phyloP scores from a whole-genome alignment of 176 grass and related monocot genomes.

The Phoenix roebelenii region DNA sequence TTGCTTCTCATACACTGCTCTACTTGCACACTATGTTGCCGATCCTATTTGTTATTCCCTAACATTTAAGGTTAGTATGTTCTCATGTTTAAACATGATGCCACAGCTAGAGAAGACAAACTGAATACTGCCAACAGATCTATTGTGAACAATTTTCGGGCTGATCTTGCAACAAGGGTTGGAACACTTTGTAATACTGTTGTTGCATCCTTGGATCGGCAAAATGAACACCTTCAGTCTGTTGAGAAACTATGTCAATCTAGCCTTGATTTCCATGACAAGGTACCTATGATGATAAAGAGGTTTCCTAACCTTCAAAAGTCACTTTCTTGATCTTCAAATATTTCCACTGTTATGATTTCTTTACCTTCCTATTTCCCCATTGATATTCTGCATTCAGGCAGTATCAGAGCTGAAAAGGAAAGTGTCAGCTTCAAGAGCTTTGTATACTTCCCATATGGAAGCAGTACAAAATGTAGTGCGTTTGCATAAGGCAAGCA shows the following conservation, averaged over 20 bases:
- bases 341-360: not conserved
- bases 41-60: no score
- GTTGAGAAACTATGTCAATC: slow-evolving; percentile 72
- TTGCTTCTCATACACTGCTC: not conserved
- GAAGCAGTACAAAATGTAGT: slow-evolving; percentile 87
- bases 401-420: slow-evolving; percentile 62
- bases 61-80: no score
- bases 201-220: slow-evolving; percentile 49
- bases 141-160: slow-evolving; percentile 68
- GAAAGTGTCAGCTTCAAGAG: slow-evolving; percentile 77
- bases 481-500: slow-evolving; percentile 74
- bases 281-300: slow-evolving; percentile 33
- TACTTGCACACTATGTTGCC: no score
- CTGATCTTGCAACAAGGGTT: slow-evolving; percentile 60
- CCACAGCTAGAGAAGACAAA: slow-evolving; percentile 68
- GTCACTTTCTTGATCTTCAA: not conserved
- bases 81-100: not conserved
- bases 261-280: slow-evolving; percentile 82
- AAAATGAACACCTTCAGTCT: slow-evolving; percentile 67
- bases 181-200: slow-evolving; percentile 66
- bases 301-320: no score
- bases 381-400: slow-evolving; percentile 25
- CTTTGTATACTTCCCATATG: slow-evolving; percentile 62
- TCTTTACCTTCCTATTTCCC: not conserved
- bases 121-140: slow-evolving; percentile 64